Evolutionary conservation across 805 yeast genomes (phyloP).

Genomic region (Yarrowia yakushimensis): DNA sequence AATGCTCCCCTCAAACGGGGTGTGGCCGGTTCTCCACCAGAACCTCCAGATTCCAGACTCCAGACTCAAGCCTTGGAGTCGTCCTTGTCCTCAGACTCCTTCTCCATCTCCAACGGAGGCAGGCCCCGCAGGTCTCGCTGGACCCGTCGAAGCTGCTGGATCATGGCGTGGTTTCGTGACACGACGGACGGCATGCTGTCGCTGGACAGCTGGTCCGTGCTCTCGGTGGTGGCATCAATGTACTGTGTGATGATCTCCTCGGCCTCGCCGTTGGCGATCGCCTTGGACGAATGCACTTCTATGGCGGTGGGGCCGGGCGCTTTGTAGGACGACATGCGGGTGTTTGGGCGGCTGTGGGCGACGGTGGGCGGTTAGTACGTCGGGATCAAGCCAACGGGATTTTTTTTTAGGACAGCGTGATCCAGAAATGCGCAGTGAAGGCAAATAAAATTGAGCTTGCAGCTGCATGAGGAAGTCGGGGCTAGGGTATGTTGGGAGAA

Average conservation of each 20-base stretch:
- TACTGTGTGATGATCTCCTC: constrained; percentile 46
- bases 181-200: constrained; percentile 5
- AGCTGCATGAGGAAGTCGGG: not conserved
- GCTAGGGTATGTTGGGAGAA: not conserved
- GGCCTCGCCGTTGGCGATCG: constrained; percentile 44
- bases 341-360: not conserved
- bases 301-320: constrained; percentile 30
- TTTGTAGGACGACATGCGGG: constrained; percentile 10
- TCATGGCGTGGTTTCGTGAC: constrained; percentile 38
- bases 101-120: constrained; percentile 49
- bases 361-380: not conserved
- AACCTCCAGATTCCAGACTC: too few species aligned
- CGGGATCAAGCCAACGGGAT: not conserved
- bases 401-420: constrained; percentile 1
- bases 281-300: constrained; percentile 21
- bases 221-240: constrained; percentile 34
- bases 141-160: constrained; percentile 64
- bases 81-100: not conserved
- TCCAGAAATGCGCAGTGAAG: not conserved
- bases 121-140: constrained; percentile 78
- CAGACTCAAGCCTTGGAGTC: too few species aligned
- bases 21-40: too few species aligned
- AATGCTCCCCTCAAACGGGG: not conserved
- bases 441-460: constrained; percentile 15
- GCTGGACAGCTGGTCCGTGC: constrained; percentile 60